Base-by-base conservation (phyloP, 2,329 filamentous ascomycete genomes). In the Falciphora oryzae region DNA sequence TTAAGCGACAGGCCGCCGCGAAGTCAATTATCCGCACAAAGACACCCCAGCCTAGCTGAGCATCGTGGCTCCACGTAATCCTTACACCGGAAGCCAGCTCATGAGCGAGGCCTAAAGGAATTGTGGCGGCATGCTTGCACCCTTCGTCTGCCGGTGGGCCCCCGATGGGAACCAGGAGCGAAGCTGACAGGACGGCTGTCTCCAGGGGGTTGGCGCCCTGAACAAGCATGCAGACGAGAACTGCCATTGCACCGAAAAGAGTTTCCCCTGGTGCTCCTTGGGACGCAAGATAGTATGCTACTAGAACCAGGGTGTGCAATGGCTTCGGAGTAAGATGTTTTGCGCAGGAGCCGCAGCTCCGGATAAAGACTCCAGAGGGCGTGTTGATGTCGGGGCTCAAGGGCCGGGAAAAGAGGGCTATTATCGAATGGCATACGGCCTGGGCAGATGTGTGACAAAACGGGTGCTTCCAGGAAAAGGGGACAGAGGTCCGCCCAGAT, bases 401-500 rank as follows among this genome's bases (percentile, higher is more conserved):
- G 35, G 38, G 32, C 59, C 56, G 29, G 50, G 61, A 61, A 58
- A 65, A 64, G 62, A 66, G 63, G 61, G 61, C 60, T 44, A 57
- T 64, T 53, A 53, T 64, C 27, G 29, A 63, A 57, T 66, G 66
- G 38, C 58, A 63, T 0, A 67, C 38, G 32, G 65, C 65, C 28
- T 67, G 66, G 3, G n/a, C 62, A 13, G 65, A 64, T 1, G 66
- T 65, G 35, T 67, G 66, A 11, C 64, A 65, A 28, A 68, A 66
- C 10, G 65, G 35, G 25, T 68, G 66, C 29, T 65, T 66, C 66
- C 66, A 68, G 2, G 13, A 35, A 11, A 38, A 28, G 10, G 65
- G 65, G 58, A 66, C 58, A 13, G 57, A 50, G 4, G 53, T 14
- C 11, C 57, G 27, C 6, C 65, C 65, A 35, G 11, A 50, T n/a